A percentile compares a stretch with the other conserved stretches of the same genome.
Evolutionary conservation across 108 stramenopile species (phyloP).

Genomic region (Skeletonema menzelii): DNA sequence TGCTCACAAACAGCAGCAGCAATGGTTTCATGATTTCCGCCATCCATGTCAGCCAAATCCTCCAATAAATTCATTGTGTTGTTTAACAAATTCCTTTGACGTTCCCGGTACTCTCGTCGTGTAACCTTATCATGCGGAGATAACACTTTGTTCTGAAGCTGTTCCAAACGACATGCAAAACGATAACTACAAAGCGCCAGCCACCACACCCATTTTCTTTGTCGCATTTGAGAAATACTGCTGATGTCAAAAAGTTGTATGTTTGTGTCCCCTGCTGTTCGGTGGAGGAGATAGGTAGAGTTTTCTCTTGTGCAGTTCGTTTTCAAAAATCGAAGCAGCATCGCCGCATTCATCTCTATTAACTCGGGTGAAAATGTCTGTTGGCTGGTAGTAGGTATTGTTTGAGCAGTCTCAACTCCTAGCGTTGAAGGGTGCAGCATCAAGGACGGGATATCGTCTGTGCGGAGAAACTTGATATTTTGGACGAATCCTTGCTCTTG

Average conservation of each 20-base stretch:
- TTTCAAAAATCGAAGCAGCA: conserved; percentile 77
- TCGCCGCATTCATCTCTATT: conserved; percentile 87
- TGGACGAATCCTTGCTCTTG: conserved; percentile 82
- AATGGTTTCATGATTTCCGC: conserved; percentile 78
- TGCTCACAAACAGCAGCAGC: conserved; percentile 77
- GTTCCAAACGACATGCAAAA: conserved; percentile 76
- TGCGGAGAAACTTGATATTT: conserved; percentile 73
- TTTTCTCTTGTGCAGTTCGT: conserved; percentile 81
- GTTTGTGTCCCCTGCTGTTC: conserved; percentile 62
- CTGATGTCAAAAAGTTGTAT: conserved; percentile 85
- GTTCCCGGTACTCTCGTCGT: conserved; percentile 67
- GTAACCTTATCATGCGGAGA: conserved; percentile 16
- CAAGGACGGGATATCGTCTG: conserved; percentile 73
- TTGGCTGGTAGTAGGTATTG: conserved; percentile 5
- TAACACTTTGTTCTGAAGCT: conserved; percentile 42
- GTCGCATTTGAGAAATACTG: conserved; percentile 71
- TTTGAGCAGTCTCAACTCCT: conserved; percentile 18
- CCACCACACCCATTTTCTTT: conserved; percentile 89
- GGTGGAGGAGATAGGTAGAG: conserved; percentile 74
- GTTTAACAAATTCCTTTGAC: conserved; percentile 73
- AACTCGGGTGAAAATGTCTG: conserved; percentile 77
- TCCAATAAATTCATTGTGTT: conserved; percentile 75
- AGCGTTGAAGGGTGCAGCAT: conserved; percentile 77
- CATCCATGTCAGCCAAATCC: conserved; percentile 83
- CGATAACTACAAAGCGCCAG: conserved; percentile 82